Conservation (phyloP, 192 early-diverging fungal species). For the Backusella morwellensis region DNA sequence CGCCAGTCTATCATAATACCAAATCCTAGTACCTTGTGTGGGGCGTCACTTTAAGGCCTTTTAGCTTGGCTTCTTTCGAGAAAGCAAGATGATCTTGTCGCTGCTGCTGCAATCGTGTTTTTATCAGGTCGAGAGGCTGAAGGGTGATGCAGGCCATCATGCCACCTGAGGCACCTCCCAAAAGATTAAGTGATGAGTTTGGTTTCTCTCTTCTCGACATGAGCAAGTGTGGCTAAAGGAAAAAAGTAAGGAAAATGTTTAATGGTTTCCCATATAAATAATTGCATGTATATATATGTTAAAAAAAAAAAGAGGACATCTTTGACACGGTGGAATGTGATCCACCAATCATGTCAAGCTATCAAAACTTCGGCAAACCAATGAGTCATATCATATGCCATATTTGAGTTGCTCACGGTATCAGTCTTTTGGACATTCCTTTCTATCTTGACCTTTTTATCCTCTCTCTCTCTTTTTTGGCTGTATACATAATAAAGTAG, state of each 20-base stretch:
- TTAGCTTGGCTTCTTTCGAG: conserved; percentile 35
- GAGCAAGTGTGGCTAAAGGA: neutral
- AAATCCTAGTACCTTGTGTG: conserved; percentile 33
- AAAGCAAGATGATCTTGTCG: conserved; percentile 51
- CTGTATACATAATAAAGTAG: too few species aligned
- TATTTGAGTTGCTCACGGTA: neutral
- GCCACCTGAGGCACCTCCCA: conserved; percentile 76
- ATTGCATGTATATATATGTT: neutral
- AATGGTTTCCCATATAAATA: too few species aligned
- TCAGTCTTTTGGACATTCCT: neutral
- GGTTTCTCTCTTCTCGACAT: neutral
- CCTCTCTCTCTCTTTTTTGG: neutral
- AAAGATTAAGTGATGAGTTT: conserved; percentile 52
- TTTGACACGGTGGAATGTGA: neutral
- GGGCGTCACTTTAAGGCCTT: conserved; percentile 40
- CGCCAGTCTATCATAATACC: too few species aligned
- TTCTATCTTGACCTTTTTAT: neutral
- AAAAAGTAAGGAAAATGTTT: neutral
- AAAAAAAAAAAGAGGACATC: neutral
- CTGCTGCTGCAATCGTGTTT: conserved; percentile 76
- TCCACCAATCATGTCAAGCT: neutral
- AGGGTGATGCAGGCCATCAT: conserved; percentile 73
- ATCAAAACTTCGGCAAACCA: neutral
- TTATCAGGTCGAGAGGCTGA: conserved; percentile 88
- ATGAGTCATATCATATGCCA: neutral